phyloP scores from a whole-genome alignment of 768 basidiomycete species.

The Coprinopsis strossmayeri region DNA sequence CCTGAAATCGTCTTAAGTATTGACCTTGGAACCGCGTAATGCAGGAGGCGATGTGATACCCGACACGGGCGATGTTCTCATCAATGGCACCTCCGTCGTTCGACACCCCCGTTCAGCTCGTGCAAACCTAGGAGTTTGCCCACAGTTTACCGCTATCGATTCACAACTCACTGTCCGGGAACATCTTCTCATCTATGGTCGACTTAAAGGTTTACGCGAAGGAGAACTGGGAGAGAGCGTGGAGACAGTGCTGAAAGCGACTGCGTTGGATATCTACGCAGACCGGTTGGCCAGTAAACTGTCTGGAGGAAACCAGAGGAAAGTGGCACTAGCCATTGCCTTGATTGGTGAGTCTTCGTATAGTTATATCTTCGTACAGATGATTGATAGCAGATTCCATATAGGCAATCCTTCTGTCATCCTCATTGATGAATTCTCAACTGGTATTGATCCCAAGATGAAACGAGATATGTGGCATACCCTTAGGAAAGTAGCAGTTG shows the following conservation, averaged over 20 bases:
- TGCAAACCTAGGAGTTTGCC: conserved; percentile 71
- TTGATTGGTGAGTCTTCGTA: conserved; percentile 30
- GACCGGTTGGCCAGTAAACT: conserved; percentile 69
- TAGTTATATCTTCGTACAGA: neutral
- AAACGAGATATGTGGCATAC: conserved; percentile 83
- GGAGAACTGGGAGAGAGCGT: conserved; percentile 50
- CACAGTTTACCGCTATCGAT: conserved; percentile 82
- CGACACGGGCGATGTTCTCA: conserved; percentile 60
- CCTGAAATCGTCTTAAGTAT: neutral
- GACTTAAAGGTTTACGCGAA: conserved; percentile 57
- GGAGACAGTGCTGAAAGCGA: conserved; percentile 49
- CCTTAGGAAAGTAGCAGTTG: conserved; percentile 53
- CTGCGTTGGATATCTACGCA: conserved; percentile 53
- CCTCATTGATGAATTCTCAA: conserved; percentile 80
- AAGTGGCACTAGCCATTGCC: conserved; percentile 69
- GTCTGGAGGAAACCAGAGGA: conserved; percentile 77
- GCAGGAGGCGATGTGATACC: conserved; percentile 65
- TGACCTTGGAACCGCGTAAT: too few relatives aligned
- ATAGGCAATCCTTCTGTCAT: conserved; percentile 71
- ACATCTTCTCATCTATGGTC: conserved; percentile 65
- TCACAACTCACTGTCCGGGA: conserved; percentile 71
- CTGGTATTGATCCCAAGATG: conserved; percentile 78
- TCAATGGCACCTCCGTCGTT: conserved; percentile 61
- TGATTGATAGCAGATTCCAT: neutral
- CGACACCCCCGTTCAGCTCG: conserved; percentile 58